Conservation (phyloP, 2,329 filamentous ascomycete species). For the Magnaporthiopsis rhizophila region DNA sequence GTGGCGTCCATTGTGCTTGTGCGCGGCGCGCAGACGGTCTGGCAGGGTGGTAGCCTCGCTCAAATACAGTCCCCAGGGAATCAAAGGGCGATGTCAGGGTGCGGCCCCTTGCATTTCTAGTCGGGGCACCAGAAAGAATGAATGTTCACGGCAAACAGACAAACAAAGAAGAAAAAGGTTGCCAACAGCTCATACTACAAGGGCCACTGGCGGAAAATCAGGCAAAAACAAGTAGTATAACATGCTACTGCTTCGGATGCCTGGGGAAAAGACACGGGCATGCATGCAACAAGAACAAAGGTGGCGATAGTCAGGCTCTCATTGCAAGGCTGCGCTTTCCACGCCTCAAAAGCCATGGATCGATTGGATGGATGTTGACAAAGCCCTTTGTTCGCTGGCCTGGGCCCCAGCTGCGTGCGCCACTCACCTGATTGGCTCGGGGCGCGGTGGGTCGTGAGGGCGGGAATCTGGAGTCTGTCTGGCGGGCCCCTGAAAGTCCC, state of each 20-base stretch:
- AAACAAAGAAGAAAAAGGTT: no score
- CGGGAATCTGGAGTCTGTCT: background rate
- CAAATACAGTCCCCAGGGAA: background rate
- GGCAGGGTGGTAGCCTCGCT: background rate
- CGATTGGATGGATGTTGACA: background rate
- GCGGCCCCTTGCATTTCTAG: background rate
- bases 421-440: conserved; percentile 4
- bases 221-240: background rate
- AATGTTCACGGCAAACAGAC: no score
- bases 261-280: background rate
- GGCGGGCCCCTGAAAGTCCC: background rate
- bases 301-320: background rate
- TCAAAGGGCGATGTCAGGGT: background rate
- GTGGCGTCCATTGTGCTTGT: conserved; percentile 34
- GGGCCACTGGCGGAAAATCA: background rate
- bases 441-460: no score
- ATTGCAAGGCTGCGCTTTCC: background rate
- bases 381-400: background rate
- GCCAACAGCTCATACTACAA: background rate
- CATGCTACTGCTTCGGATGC: background rate
- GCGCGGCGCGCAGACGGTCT: no score
- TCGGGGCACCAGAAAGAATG: no score
- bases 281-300: no score
- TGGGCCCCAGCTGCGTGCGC: no score
- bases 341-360: background rate